These are phyloP conservation scores for Oldenlandia corymbosa DNA, from an alignment of 257 asterid species.

Conservation along the genomic window DNA sequence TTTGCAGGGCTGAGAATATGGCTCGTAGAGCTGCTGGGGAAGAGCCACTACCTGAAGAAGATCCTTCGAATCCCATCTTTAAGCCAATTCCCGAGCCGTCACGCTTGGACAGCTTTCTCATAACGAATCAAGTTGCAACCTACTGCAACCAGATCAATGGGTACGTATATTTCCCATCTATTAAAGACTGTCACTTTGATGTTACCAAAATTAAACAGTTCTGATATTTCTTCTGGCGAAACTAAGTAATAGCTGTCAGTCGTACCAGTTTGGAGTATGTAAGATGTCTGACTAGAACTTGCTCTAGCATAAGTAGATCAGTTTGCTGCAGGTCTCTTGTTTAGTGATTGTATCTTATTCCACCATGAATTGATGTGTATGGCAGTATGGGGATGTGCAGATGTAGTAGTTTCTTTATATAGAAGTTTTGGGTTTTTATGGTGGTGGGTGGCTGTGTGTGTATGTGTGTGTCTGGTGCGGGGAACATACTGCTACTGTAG, in stretches of 20 bases:
- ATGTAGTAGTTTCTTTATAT: too few relatives aligned
- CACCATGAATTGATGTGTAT: not conserved
- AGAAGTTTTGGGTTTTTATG: too few relatives aligned
- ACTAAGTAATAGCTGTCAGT: too few relatives aligned
- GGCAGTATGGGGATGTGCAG: too few relatives aligned
- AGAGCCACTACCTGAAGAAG: conserved; percentile 95
- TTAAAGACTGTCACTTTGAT: too few relatives aligned
- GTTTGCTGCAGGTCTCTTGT: too few relatives aligned
- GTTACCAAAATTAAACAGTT: too few relatives aligned
- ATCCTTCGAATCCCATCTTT: conserved; percentile 78
- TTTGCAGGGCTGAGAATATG: conserved; percentile 66
- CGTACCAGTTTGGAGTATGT: not conserved
- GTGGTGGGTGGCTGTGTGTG: too few relatives aligned
- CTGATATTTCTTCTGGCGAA: too few relatives aligned
- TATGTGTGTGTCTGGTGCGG: too few relatives aligned
- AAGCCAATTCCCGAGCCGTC: conserved; percentile 96
- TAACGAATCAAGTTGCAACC: conserved; percentile 82
- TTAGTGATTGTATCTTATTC: not conserved
- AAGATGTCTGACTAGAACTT: not conserved
- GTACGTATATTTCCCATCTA: conserved; percentile 43
- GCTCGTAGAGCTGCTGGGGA: conserved; percentile 84
- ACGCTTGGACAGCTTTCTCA: conserved; percentile 82
- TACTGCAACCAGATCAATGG: conserved; percentile 98
- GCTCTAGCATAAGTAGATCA: too few relatives aligned
- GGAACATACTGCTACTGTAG: too few relatives aligned